These are phyloP conservation scores for Logfia minima DNA, from an alignment of 129 eudicot species.

Conservation along the genomic window DNA sequence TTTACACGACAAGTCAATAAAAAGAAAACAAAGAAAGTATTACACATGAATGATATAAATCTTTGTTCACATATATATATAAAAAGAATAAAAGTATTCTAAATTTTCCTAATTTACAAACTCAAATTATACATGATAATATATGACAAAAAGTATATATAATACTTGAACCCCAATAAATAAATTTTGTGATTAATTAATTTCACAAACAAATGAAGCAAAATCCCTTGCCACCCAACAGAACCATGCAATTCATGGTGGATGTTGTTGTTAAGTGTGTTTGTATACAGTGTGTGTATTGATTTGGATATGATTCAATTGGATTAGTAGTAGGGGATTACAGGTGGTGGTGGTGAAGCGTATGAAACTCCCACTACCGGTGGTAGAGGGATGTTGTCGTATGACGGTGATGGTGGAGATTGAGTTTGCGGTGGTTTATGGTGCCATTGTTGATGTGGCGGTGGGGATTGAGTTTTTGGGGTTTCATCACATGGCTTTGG, in stretches of 20 bases:
- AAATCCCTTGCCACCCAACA: constrained; percentile 21
- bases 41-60: background rate
- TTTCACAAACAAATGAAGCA: constrained; percentile 34
- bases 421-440: constrained; percentile 39
- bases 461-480: constrained; percentile 36
- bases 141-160: constrained; percentile 23
- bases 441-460: constrained; percentile 29
- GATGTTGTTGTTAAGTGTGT: constrained; percentile 26
- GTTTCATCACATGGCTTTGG: constrained; percentile 31
- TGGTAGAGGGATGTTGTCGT: constrained; percentile 58
- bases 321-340: constrained; percentile 67
- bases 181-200: constrained; percentile 17
- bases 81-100: constrained; percentile 37
- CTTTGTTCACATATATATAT: constrained; percentile 29
- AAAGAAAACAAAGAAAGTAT: background rate
- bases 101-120: constrained; percentile 33
- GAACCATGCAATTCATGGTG: constrained; percentile 8
- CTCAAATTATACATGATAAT: constrained; percentile 28
- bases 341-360: constrained; percentile 93
- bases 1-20: background rate
- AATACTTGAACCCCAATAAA: constrained; percentile 16
- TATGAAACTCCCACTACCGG: constrained; percentile 75
- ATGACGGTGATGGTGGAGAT: constrained; percentile 50
- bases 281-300: constrained; percentile 18
- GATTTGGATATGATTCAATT: background rate